Evolutionary conservation across 805 yeast species (phyloP).

Genomic region (Jamesozyma piceae): DNA sequence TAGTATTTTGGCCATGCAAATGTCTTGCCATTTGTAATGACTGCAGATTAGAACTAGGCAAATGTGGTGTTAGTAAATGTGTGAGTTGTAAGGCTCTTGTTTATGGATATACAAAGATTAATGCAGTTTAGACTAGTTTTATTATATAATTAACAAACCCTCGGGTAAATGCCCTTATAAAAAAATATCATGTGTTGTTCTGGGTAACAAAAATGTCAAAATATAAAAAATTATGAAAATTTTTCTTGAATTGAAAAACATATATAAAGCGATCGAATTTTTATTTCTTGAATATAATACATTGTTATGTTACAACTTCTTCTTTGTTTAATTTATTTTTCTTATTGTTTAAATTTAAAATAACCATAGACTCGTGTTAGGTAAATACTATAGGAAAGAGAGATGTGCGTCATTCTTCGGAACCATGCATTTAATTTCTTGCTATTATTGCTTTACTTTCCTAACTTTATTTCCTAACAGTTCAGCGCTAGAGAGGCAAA

Average conservation of each 20-base stretch:
- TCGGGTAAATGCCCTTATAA: background rate
- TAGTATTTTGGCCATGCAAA: constrained; percentile 87
- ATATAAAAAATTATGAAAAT: background rate
- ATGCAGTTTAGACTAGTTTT: constrained; percentile 10
- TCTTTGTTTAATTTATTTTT: background rate
- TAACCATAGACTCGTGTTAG: constrained; percentile 25
- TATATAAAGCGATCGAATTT: constrained; percentile 3
- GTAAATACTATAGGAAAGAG: constrained; percentile 15
- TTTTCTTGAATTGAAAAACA: background rate
- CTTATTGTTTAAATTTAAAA: constrained; percentile 2
- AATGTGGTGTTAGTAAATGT: constrained; percentile 67
- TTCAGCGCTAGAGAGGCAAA: constrained; percentile 70
- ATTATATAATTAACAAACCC: background rate
- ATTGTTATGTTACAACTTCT: too few relatives aligned
- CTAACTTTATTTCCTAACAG: constrained; percentile 34
- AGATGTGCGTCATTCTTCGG: constrained; percentile 18
- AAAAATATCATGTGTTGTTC: background rate
- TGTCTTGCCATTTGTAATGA: constrained; percentile 83
- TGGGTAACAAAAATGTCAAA: background rate
- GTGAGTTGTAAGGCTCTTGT: constrained; percentile 77
- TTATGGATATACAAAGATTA: constrained; percentile 40
- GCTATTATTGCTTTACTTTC: constrained; percentile 29
- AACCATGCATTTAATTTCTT: constrained; percentile 19
- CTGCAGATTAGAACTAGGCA: constrained; percentile 65
- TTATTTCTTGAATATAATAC: background rate